Percentiles rank a stretch among this genome's conserved stretches.
Evolutionary conservation across 2,329 filamentous ascomycete genomes (phyloP).

Genomic region (Pseudopithomyces chartarum): DNA sequence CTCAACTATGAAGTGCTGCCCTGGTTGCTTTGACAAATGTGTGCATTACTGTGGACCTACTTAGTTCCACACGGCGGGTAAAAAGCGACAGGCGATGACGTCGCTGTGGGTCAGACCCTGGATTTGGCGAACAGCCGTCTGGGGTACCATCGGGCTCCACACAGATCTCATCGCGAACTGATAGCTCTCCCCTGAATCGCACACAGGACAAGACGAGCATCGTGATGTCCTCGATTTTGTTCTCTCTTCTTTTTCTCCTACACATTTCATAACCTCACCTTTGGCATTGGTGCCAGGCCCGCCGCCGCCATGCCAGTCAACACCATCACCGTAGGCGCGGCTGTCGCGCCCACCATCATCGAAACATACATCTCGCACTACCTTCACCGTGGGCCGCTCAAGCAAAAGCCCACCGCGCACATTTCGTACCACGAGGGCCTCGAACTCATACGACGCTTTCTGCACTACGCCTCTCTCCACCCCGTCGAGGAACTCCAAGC

Average conservation of each 20-base stretch:
- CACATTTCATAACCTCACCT: not conserved
- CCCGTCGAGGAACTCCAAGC: constrained; percentile 91
- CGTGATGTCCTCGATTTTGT: not conserved
- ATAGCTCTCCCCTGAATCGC: not conserved
- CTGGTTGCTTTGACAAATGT: not conserved
- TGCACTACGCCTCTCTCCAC: constrained; percentile 83
- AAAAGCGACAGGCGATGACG: not conserved
- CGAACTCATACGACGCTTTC: constrained; percentile 82
- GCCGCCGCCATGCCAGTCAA: constrained; percentile 65
- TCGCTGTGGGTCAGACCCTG: not conserved
- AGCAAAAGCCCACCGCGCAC: constrained; percentile 82
- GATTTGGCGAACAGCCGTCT: not conserved
- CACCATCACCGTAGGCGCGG: constrained; percentile 79
- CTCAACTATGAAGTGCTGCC: not conserved
- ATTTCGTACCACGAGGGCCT: constrained; percentile 95
- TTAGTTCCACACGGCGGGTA: not conserved
- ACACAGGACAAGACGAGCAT: not conserved
- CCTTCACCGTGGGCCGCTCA: constrained; percentile 75
- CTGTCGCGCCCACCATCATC: constrained; percentile 85
- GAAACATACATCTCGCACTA: constrained; percentile 91
- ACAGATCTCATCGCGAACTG: not conserved
- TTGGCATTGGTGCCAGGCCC: not conserved
- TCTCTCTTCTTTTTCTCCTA: not conserved
- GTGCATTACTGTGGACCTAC: not conserved
- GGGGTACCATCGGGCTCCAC: not conserved